These are phyloP conservation scores for Corynascus novoguineensis DNA, from an alignment of 495 filamentous ascomycete genomes.

Conservation along the genomic window DNA sequence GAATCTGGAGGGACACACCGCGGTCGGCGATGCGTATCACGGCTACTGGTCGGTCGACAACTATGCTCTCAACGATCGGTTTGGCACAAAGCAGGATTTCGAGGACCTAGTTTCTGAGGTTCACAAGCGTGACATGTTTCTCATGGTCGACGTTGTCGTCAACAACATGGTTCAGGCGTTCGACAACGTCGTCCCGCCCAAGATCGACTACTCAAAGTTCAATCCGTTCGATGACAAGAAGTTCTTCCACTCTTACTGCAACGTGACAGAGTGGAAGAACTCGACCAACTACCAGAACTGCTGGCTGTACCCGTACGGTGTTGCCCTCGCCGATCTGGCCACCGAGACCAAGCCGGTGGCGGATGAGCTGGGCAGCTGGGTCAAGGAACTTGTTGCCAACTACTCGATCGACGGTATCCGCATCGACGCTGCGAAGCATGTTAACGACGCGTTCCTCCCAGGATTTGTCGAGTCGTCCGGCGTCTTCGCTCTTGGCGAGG, in stretches of 20 bases:
- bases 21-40: slow-evolving; percentile 58
- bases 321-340: slow-evolving; percentile 64
- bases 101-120: slow-evolving; percentile 53
- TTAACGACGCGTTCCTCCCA: slow-evolving; percentile 64
- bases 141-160: slow-evolving; percentile 76
- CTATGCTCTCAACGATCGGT: slow-evolving; percentile 57
- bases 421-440: slow-evolving; percentile 68
- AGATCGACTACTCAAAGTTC: slow-evolving; percentile 58
- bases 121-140: slow-evolving; percentile 60
- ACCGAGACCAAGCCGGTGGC: slow-evolving; percentile 54
- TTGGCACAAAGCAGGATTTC: slow-evolving; percentile 61
- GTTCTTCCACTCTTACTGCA: slow-evolving; percentile 67
- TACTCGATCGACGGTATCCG: slow-evolving; percentile 79
- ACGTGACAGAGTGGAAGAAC: slow-evolving; percentile 58
- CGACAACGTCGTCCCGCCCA: slow-evolving; percentile 40
- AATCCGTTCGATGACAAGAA: slow-evolving; percentile 59
- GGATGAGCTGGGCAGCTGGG: slow-evolving; percentile 57
- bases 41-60: slow-evolving; percentile 71
- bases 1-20: slow-evolving; percentile 49
- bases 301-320: slow-evolving; percentile 55
- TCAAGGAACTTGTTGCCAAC: slow-evolving; percentile 56
- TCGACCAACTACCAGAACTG: slow-evolving; percentile 44
- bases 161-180: slow-evolving; percentile 66
- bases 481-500: slow-evolving; percentile 68
- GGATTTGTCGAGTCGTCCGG: slow-evolving; percentile 58